Evolutionary conservation across 2,329 filamentous ascomycete species (phyloP).

Genomic region (Endocalyx cinctus): DNA sequence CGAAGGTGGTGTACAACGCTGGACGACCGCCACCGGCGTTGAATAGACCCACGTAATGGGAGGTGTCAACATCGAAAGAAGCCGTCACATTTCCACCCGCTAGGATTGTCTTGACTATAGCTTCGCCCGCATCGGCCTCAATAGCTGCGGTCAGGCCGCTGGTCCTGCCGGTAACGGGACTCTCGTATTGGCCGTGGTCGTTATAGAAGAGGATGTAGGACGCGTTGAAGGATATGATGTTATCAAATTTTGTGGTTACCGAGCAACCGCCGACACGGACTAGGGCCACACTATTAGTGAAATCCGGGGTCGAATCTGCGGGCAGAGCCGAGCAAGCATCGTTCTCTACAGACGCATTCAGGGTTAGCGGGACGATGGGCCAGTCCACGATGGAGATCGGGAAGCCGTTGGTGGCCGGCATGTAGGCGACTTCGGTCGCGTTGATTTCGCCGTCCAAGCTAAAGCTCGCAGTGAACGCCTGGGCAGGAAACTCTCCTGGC

Average conservation of each 20-base stretch:
- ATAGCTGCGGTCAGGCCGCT: constrained; percentile 16
- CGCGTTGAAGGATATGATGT: constrained; percentile 25
- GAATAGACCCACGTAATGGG: constrained; percentile 15
- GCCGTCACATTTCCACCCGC: constrained; percentile 28
- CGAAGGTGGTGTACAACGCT: constrained; percentile 33
- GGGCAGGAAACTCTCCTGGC: constrained; percentile 13
- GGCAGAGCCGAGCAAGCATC: constrained; percentile 21
- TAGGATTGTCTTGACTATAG: constrained; percentile 24
- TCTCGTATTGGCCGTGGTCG: constrained; percentile 17
- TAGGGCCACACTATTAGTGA: constrained; percentile 12
- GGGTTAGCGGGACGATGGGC: constrained; percentile 21
- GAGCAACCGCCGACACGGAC: constrained; percentile 14
- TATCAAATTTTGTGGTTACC: constrained; percentile 19
- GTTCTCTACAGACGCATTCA: constrained; percentile 17
- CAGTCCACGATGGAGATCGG: constrained; percentile 17
- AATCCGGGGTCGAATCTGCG: constrained; percentile 10
- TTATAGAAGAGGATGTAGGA: constrained; percentile 30
- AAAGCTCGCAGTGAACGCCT: constrained; percentile 16
- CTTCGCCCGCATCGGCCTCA: constrained; percentile 22
- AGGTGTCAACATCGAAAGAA: constrained; percentile 13
- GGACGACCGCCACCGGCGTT: constrained; percentile 16
- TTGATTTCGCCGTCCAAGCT: constrained; percentile 15
- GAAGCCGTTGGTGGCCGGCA: constrained; percentile 15
- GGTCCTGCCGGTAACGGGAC: constrained; percentile 9
- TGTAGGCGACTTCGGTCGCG: constrained; percentile 19